Evolutionary conservation across 1,139 yeast species (phyloP).

Genomic region (Lodderomyces parapsilosis): DNA sequence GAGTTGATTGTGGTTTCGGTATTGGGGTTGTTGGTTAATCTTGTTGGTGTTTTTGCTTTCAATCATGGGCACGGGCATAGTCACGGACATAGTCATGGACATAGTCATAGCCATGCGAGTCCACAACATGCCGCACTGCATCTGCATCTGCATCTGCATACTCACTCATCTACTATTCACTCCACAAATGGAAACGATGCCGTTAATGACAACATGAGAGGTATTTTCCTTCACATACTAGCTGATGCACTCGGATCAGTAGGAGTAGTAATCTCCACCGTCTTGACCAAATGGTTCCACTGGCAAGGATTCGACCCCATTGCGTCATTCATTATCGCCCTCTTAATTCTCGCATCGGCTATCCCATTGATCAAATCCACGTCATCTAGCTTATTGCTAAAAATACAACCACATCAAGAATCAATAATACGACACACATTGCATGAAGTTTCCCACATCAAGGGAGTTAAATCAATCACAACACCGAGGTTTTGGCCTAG

Average conservation of each 20-base stretch:
- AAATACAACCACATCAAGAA: conserved; percentile 56
- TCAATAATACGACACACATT: conserved; percentile 59
- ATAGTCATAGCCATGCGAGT: conserved; percentile 30
- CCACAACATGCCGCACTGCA: conserved; percentile 32
- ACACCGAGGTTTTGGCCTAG: conserved; percentile 92
- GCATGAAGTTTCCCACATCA: conserved; percentile 63
- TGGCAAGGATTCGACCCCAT: conserved; percentile 83
- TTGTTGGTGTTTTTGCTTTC: conserved; percentile 92
- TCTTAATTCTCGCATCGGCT: conserved; percentile 76
- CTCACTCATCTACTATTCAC: conserved; percentile 18
- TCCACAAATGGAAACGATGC: conserved; percentile 12
- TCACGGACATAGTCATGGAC: conserved; percentile 36
- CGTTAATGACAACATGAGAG: conserved; percentile 86
- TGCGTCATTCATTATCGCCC: conserved; percentile 85
- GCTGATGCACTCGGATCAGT: conserved; percentile 97
- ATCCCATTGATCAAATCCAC: conserved; percentile 82
- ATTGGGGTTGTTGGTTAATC: conserved; percentile 80
- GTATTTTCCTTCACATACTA: conserved; percentile 85
- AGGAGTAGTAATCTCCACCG: conserved; percentile 88
- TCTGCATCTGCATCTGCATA: conserved; percentile 19
- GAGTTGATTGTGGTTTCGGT: conserved; percentile 83
- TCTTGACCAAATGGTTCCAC: conserved; percentile 56
- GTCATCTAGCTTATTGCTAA: conserved; percentile 67
- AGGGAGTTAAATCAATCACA: conserved; percentile 82
- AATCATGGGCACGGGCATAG: conserved; percentile 66